Conservation (phyloP, 257 asterid genomes). For the Solanum corneliomulleri region DNA sequence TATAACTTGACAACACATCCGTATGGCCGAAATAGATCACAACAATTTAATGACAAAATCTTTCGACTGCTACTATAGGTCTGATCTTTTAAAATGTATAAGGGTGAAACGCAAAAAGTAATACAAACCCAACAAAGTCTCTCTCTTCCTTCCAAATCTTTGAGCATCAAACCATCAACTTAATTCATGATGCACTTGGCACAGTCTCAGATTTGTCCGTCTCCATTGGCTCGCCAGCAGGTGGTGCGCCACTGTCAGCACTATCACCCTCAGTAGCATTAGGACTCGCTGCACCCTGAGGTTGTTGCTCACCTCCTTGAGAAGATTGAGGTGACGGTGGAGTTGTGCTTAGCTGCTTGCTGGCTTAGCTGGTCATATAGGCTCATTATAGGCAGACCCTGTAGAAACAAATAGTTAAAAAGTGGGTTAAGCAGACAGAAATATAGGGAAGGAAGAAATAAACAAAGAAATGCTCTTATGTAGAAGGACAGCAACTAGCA, state of each 20-base stretch:
- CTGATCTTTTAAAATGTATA: background rate
- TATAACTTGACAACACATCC: background rate
- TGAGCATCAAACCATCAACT: background rate
- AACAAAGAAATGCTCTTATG: background rate
- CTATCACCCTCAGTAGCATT: slow-evolving; percentile 9
- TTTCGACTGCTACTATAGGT: background rate
- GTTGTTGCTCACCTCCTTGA: slow-evolving; percentile 43
- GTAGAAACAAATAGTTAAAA: background rate
- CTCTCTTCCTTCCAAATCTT: background rate
- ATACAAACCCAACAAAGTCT: background rate
- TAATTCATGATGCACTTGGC: slow-evolving; percentile 8
- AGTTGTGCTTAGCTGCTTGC: no score
- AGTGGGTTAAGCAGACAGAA: background rate
- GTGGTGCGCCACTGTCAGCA: slow-evolving; percentile 19
- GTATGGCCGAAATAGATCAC: background rate
- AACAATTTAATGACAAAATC: background rate
- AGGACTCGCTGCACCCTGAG: slow-evolving; percentile 25
- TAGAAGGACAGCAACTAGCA: background rate
- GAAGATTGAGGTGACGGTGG: slow-evolving; percentile 34
- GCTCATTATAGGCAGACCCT: slow-evolving; percentile 86
- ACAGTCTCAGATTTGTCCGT: slow-evolving; percentile 40
- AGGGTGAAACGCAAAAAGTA: background rate
- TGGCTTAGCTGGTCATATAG: slow-evolving; percentile 75
- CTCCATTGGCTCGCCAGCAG: slow-evolving; percentile 58
- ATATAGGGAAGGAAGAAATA: background rate